phyloP scores from a whole-genome alignment of 768 basidiomycete species.

The Udeniomyces megalosporus region DNA sequence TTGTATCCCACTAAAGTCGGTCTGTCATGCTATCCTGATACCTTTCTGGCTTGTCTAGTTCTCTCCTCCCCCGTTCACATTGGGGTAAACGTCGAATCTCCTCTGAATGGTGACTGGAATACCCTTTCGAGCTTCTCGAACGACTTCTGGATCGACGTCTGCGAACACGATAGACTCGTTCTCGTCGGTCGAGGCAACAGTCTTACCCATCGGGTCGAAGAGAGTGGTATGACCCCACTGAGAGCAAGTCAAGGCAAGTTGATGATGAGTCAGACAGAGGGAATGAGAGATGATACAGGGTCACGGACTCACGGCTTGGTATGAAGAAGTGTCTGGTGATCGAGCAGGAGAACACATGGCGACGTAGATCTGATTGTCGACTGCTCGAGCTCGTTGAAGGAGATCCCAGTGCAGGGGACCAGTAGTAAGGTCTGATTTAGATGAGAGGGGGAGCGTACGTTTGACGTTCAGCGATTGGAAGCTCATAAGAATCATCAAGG shows the following conservation, averaged over 20 bases:
- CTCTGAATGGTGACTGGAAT: constrained; percentile 87
- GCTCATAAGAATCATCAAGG: neutral
- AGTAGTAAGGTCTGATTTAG: constrained; percentile 46
- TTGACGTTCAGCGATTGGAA: too few relatives aligned
- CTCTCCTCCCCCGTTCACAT: neutral
- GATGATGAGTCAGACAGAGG: neutral
- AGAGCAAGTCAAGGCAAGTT: too few relatives aligned
- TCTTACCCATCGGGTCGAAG: constrained; percentile 55
- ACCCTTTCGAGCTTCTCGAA: constrained; percentile 53
- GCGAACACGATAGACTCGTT: constrained; percentile 62
- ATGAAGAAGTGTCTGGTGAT: constrained; percentile 51
- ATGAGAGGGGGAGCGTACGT: neutral
- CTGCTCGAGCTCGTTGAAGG: constrained; percentile 67
- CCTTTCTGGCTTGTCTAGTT: too few relatives aligned
- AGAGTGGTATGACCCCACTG: constrained; percentile 22
- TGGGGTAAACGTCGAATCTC: constrained; percentile 10
- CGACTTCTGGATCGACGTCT: constrained; percentile 52
- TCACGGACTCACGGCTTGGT: constrained; percentile 46
- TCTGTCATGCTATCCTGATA: too few relatives aligned
- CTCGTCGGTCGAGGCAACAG: constrained; percentile 58
- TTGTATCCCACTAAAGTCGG: too few relatives aligned
- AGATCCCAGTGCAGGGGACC: constrained; percentile 95
- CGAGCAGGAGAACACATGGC: constrained; percentile 92
- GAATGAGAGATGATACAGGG: neutral
- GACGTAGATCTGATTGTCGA: constrained; percentile 93